These are phyloP conservation scores for Puccinia coronata DNA, from an alignment of 1,284 basidiomycete genomes.

Conservation along the genomic window DNA sequence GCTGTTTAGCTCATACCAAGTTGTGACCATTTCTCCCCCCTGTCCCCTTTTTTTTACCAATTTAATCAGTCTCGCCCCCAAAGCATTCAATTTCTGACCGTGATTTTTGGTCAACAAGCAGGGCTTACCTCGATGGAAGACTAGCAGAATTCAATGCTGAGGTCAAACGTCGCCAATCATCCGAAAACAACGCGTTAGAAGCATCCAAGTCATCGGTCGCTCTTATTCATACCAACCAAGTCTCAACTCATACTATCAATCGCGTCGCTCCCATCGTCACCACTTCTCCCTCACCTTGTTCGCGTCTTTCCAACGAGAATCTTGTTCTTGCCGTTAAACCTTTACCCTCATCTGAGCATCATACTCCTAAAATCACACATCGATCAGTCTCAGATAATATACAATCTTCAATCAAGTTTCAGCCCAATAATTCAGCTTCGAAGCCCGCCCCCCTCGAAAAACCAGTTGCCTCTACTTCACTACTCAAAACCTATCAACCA, in stretches of 20 bases:
- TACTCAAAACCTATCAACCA: neutral
- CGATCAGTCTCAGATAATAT: neutral
- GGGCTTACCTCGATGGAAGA: constrained; percentile 29
- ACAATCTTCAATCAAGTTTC: neutral
- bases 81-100: too few species aligned
- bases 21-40: neutral
- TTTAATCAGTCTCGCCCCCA: too few species aligned
- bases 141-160: constrained; percentile 36
- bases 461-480: neutral
- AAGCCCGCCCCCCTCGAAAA: neutral
- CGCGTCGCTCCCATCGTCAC: neutral
- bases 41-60: too few species aligned
- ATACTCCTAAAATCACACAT: neutral
- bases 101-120: neutral
- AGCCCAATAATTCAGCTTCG: neutral
- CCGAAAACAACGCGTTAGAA: neutral
- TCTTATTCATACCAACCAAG: neutral
- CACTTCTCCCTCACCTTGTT: constrained; percentile 37
- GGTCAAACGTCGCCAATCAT: constrained; percentile 20
- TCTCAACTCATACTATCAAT: neutral
- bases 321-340: neutral
- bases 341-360: constrained; percentile 1
- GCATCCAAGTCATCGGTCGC: neutral
- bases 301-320: constrained; percentile 35
- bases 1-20: constrained; percentile 32